Conservation (phyloP, 257 asterid genomes). For the Handroanthus guayacan region DNA sequence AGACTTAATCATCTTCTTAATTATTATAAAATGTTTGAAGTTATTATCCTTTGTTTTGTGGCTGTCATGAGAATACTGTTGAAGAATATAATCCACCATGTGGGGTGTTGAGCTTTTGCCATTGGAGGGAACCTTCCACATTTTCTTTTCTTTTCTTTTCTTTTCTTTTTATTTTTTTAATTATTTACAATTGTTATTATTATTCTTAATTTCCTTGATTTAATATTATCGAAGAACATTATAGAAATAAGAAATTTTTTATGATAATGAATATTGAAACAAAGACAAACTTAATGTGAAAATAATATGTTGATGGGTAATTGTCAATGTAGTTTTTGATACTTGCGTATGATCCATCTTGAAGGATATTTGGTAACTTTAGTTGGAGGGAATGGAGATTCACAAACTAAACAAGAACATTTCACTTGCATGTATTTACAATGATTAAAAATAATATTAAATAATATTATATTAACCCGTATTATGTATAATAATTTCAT, state of each 20-base stretch:
- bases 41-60: slow-evolving; percentile 35
- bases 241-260: background rate
- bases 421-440: too few species aligned
- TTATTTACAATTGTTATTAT: background rate
- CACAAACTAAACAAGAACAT: background rate
- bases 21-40: slow-evolving; percentile 9
- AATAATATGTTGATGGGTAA: background rate
- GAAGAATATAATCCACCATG: slow-evolving; percentile 32
- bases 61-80: slow-evolving; percentile 43
- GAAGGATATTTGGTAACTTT: slow-evolving; percentile 25
- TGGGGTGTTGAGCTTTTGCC: slow-evolving; percentile 43
- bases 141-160: background rate
- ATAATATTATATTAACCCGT: too few species aligned
- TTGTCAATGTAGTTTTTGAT: slow-evolving; percentile 18
- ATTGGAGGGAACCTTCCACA: slow-evolving; percentile 31
- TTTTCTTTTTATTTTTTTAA: background rate
- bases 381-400: background rate
- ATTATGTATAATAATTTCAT: too few species aligned
- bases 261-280: background rate
- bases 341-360: background rate
- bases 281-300: background rate
- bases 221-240: background rate
- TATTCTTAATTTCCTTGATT: background rate
- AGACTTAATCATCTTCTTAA: background rate
- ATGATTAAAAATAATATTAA: too few species aligned